phyloP scores from a whole-genome alignment of 805 yeast genomes.

The Candida gorgasii region DNA sequence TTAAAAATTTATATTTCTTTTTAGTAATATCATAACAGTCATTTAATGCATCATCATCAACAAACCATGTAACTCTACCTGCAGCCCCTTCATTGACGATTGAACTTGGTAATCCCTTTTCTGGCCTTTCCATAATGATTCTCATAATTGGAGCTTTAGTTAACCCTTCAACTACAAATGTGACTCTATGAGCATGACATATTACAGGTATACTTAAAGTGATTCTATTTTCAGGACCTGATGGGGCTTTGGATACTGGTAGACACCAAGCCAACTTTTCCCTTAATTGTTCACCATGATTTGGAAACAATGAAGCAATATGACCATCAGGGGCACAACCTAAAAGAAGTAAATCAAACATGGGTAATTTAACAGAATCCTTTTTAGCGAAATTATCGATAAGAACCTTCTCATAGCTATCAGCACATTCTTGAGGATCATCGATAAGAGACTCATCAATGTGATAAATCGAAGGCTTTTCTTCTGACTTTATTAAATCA shows the following conservation, averaged over 20 bases:
- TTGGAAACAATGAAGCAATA: conserved; percentile 94
- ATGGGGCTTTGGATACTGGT: conserved; percentile 89
- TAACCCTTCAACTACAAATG: conserved; percentile 95
- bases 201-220: conserved; percentile 93
- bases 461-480: conserved; percentile 74
- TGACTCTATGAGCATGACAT: conserved; percentile 87
- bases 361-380: conserved; percentile 92
- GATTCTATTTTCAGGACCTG: conserved; percentile 77
- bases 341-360: conserved; percentile 84
- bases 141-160: conserved; percentile 91
- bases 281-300: conserved; percentile 77
- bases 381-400: conserved; percentile 92
- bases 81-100: conserved; percentile 96
- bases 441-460: conserved; percentile 73
- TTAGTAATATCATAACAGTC: conserved; percentile 72
- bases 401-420: conserved; percentile 81
- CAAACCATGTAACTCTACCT: conserved; percentile 96
- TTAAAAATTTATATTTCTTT: conserved; percentile 65
- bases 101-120: conserved; percentile 91
- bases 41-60: conserved; percentile 86
- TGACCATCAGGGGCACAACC: conserved; percentile 99
- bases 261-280: conserved; percentile 95
- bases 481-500: conserved; percentile 58
- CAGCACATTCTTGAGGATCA: conserved; percentile 93
- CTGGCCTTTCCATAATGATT: conserved; percentile 94